Evolutionary conservation across 495 filamentous ascomycete genomes (phyloP).

Genomic region (Letharia columbiana): DNA sequence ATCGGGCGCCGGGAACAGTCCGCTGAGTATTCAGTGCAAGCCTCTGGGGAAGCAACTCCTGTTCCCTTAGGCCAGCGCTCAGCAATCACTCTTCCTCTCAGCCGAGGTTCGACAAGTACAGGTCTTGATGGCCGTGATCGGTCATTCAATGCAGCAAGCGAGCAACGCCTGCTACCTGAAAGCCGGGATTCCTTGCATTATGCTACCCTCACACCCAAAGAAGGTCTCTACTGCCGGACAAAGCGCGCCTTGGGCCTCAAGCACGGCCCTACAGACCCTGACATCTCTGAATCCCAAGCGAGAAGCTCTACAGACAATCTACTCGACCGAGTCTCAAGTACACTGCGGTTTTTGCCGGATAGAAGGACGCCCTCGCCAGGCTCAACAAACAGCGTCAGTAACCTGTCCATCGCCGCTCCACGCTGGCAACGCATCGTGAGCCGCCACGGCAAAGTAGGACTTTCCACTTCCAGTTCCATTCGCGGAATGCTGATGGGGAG

Average conservation of each 20-base stretch:
- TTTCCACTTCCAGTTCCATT: slow-evolving; percentile 23
- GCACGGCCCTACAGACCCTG: background rate
- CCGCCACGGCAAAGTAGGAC: slow-evolving; percentile 4
- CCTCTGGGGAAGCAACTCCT: background rate
- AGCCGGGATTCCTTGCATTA: background rate
- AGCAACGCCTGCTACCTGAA: slow-evolving; percentile 1
- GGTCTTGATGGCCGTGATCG: background rate
- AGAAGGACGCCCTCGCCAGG: slow-evolving; percentile 7
- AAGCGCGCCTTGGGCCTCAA: slow-evolving; percentile 24
- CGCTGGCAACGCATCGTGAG: slow-evolving; percentile 11
- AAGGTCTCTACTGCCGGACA: slow-evolving; percentile 22
- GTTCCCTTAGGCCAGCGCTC: background rate
- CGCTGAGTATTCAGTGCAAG: background rate
- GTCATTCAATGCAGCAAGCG: background rate
- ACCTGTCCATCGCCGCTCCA: slow-evolving; percentile 21
- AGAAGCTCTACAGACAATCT: slow-evolving; percentile 12
- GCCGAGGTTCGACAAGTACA: background rate
- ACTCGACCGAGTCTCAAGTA: slow-evolving; percentile 18
- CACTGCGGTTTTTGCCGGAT: slow-evolving; percentile 11
- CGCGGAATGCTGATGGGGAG: slow-evolving; percentile 18
- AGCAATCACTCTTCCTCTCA: background rate
- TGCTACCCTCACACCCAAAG: slow-evolving; percentile 11
- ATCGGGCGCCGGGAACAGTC: slow-evolving; percentile 11
- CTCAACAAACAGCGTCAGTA: slow-evolving; percentile 12
- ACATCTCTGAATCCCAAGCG: background rate